These are phyloP conservation scores for Fusarium newnesense DNA, from an alignment of 2,329 filamentous ascomycete genomes.

Conservation along the genomic window DNA sequence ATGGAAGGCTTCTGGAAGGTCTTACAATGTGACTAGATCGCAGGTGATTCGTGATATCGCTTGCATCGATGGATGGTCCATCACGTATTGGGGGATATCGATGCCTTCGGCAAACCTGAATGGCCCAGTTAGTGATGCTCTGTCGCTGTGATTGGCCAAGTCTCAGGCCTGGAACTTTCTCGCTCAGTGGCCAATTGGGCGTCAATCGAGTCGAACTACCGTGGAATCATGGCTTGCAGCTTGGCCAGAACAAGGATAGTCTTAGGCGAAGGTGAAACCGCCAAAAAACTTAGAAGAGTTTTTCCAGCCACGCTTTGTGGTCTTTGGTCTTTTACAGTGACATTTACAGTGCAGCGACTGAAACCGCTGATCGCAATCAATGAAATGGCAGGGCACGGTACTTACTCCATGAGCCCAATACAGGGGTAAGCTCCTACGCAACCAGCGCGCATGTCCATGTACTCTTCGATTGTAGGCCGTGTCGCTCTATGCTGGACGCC, in stretches of 20 bases:
- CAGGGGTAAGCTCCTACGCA: constrained; percentile 25
- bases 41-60: constrained; percentile 24
- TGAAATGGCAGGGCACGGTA: background rate
- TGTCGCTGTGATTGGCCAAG: background rate
- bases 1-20: background rate
- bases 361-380: constrained; percentile 3
- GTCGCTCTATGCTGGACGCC: constrained; percentile 7
- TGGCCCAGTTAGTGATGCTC: background rate
- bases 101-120: constrained; percentile 22
- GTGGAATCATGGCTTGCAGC: background rate
- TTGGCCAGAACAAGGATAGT: background rate
- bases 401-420: constrained; percentile 28
- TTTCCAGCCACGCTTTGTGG: background rate
- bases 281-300: background rate
- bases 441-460: constrained; percentile 28
- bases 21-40: constrained; percentile 19
- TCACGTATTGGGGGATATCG: constrained; percentile 22
- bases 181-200: background rate
- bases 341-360: background rate
- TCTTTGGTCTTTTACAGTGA: background rate
- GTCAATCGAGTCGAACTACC: background rate
- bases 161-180: background rate
- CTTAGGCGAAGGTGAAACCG: background rate
- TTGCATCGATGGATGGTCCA: constrained; percentile 17
- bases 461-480: constrained; percentile 9